A percentile compares a stretch with the other conserved stretches of the same genome.
These are phyloP conservation scores for Corchorus olitorius DNA, from an alignment of 345 rosid genomes.

Conservation along the genomic window DNA sequence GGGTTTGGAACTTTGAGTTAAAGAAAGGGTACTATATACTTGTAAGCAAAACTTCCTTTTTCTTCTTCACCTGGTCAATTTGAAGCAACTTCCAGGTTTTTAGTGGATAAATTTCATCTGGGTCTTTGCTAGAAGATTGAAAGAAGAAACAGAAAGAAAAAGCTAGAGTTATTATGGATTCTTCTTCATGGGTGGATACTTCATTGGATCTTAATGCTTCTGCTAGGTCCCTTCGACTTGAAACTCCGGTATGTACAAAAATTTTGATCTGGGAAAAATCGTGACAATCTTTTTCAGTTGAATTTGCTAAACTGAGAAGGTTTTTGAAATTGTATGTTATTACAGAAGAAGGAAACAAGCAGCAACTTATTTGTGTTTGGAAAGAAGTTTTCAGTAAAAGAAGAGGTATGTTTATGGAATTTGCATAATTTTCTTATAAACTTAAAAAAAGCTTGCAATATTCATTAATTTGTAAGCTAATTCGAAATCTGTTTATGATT, in stretches of 20 bases:
- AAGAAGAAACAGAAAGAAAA: neutral
- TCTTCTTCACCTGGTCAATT: conserved; percentile 21
- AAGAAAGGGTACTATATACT: neutral
- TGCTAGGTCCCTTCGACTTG: conserved; percentile 39
- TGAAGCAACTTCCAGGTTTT: conserved; percentile 11
- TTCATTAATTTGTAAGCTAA: neutral
- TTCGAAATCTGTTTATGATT: neutral
- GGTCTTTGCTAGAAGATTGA: conserved; percentile 10
- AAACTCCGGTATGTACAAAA: conserved; percentile 34
- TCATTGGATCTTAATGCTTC: conserved; percentile 59
- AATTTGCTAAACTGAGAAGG: neutral
- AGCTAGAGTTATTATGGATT: conserved; percentile 40
- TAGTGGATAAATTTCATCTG: neutral
- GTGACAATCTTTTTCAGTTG: neutral
- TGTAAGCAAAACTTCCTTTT: neutral
- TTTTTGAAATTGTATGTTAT: conserved; percentile 18
- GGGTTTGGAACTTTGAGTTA: neutral
- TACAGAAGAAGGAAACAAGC: conserved; percentile 34
- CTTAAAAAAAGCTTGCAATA: neutral
- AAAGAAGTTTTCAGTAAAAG: conserved; percentile 35
- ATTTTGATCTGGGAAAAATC: neutral
- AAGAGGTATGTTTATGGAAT: conserved; percentile 36
- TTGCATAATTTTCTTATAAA: neutral
- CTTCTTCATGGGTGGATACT: conserved; percentile 50
- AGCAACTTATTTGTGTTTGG: conserved; percentile 38